Evolutionary conservation across 2,329 filamentous ascomycete genomes (phyloP).

Genomic region (Amauroascus verrucosus): DNA sequence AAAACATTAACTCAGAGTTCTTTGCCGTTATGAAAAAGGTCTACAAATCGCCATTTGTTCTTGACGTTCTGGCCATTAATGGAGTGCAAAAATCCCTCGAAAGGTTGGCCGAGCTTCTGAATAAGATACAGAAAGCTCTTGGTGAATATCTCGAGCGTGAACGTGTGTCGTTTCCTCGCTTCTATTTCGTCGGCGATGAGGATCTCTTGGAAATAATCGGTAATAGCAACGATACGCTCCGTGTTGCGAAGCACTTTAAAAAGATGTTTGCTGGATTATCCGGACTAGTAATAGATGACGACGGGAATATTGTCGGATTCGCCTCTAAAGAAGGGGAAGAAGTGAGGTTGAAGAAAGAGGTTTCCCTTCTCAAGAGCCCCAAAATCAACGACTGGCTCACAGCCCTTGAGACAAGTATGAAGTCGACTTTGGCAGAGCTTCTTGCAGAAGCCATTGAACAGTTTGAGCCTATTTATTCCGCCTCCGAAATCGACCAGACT

Average conservation of each 20-base stretch:
- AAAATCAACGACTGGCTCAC: constrained; percentile 99
- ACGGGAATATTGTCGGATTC: constrained; percentile 79
- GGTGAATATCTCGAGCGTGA: constrained; percentile 98
- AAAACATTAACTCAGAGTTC: constrained; percentile 99
- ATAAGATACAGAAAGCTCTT: constrained; percentile 98
- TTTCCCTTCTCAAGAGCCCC: constrained; percentile 85
- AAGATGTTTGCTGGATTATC: constrained; percentile 99
- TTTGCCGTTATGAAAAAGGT: constrained; percentile 99
- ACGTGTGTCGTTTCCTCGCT: constrained; percentile 91
- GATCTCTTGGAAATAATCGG: constrained; percentile 98
- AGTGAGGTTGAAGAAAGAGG: constrained; percentile 77
- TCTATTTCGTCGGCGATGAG: constrained; percentile 99
- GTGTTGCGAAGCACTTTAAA: constrained; percentile 96
- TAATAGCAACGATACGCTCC: constrained; percentile 93
- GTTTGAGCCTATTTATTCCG: constrained; percentile 68
- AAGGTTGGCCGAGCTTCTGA: constrained; percentile 86
- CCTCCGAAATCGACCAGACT: constrained; percentile 56
- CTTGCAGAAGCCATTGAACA: constrained; percentile 75
- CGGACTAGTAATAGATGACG: constrained; percentile 82
- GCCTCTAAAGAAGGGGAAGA: constrained; percentile 91
- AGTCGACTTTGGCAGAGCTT: constrained; percentile 80
- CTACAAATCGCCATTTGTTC: constrained; percentile 86
- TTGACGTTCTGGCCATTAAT: constrained; percentile 91
- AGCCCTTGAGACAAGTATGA: constrained; percentile 86
- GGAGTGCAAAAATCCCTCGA: constrained; percentile 94